These are phyloP conservation scores for Tolypocladium sp. DNA, from an alignment of 2,329 filamentous ascomycete genomes.

Conservation along the genomic window DNA sequence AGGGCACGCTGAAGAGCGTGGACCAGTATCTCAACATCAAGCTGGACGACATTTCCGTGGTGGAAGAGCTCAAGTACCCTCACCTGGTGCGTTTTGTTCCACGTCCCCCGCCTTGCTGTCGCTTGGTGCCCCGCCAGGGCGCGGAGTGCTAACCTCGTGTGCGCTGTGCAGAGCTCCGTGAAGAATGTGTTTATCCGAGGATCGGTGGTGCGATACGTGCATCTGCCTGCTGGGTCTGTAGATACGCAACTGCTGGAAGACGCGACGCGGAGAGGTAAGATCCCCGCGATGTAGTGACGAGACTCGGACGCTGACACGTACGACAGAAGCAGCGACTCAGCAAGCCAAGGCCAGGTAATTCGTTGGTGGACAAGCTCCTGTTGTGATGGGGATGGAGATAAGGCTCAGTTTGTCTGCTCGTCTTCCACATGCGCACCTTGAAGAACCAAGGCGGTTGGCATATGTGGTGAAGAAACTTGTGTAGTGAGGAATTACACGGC, in stretches of 20 bases:
- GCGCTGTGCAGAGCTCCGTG: conserved; percentile 51
- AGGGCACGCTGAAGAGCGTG: conserved; percentile 90
- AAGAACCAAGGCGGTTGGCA: neutral
- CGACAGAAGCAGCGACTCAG: conserved; percentile 46
- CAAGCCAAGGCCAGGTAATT: conserved; percentile 45
- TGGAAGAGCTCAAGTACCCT: conserved; percentile 90
- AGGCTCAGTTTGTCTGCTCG: neutral
- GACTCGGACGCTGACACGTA: neutral
- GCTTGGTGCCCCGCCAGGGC: neutral
- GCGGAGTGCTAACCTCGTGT: conserved; percentile 1
- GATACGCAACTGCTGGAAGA: conserved; percentile 84
- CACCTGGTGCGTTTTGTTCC: conserved; percentile 57
- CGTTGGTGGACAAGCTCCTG: neutral
- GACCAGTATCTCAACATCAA: conserved; percentile 99
- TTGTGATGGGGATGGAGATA: neutral
- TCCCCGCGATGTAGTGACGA: neutral
- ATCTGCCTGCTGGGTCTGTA: conserved; percentile 72
- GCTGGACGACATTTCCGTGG: conserved; percentile 86
- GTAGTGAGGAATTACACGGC: neutral
- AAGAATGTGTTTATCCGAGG: conserved; percentile 96
- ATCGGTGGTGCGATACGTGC: conserved; percentile 86
- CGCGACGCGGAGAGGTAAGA: conserved; percentile 73
- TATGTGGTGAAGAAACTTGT: too few relatives aligned
- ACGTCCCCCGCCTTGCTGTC: neutral
- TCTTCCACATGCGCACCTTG: neutral